A percentile compares a stretch with the other conserved stretches of the same genome.
phyloP scores from a whole-genome alignment of 2,329 filamentous ascomycete species.

The Monosporascus sp. region DNA sequence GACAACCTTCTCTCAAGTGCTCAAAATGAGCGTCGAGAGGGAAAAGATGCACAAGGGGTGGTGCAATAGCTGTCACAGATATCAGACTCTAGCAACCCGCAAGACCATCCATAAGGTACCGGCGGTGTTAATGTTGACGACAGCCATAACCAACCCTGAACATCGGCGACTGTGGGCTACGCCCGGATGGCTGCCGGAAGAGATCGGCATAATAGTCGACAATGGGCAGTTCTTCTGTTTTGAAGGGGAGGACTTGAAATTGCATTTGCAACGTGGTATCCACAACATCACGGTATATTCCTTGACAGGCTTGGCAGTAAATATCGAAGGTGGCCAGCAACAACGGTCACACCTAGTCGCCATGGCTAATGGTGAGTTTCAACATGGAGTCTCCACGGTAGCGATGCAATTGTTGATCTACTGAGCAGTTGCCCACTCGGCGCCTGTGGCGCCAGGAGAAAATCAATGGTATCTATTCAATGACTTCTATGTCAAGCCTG shows the following conservation, averaged over 20 bases:
- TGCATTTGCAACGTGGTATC: constrained; percentile 72
- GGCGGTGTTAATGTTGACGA: constrained; percentile 83
- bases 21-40: constrained; percentile 89
- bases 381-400: not conserved
- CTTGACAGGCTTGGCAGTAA: constrained; percentile 80
- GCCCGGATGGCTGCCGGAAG: constrained; percentile 85
- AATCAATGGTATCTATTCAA: constrained; percentile 95
- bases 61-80: constrained; percentile 86
- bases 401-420: not conserved
- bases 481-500: constrained; percentile 83
- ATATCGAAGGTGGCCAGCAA: constrained; percentile 79
- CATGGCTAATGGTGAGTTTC: constrained; percentile 69
- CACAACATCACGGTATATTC: constrained; percentile 87
- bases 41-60: constrained; percentile 87
- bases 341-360: constrained; percentile 89
- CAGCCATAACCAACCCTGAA: constrained; percentile 65
- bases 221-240: constrained; percentile 92
- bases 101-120: constrained; percentile 82
- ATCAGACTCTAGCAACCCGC: constrained; percentile 79
- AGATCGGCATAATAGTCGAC: constrained; percentile 88
- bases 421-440: constrained; percentile 58
- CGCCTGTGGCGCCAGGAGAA: constrained; percentile 50
- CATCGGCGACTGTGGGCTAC: constrained; percentile 80
- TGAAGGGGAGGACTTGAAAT: constrained; percentile 81
- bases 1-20: constrained; percentile 76